A percentile compares a stretch with the other conserved stretches of the same genome.
phyloP scores from a whole-genome alignment of 345 rosid genomes.

The Trapa incisa region DNA sequence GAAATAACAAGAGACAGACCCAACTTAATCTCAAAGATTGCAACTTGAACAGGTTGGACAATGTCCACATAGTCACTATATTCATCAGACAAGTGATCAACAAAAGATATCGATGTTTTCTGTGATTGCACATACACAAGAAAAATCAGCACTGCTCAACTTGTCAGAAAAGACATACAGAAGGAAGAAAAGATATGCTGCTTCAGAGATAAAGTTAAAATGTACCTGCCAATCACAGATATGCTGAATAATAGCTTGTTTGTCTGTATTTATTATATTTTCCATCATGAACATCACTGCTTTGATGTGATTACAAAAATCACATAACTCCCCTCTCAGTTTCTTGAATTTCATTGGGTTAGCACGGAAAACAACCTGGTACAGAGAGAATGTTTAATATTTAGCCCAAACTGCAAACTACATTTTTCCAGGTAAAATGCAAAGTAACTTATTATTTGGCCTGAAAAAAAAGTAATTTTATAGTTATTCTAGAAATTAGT shows the following conservation, averaged over 20 bases:
- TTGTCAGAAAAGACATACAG: not conserved
- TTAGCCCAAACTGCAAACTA: not conserved
- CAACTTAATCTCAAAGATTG: constrained; percentile 78
- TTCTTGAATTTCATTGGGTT: constrained; percentile 49
- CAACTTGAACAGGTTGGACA: constrained; percentile 84
- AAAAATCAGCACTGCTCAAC: not conserved
- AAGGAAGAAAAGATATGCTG: not conserved
- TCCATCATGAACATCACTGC: constrained; percentile 29
- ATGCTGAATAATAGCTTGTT: constrained; percentile 38
- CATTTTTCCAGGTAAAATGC: not conserved
- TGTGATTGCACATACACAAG: constrained; percentile 23
- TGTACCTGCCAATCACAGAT: constrained; percentile 79
- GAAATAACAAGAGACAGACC: constrained; percentile 60
- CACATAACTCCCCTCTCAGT: constrained; percentile 50
- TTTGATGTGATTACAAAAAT: constrained; percentile 38
- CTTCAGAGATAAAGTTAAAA: not conserved
- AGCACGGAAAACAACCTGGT: constrained; percentile 71
- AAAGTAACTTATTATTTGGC: not conserved
- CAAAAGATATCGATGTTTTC: constrained; percentile 61
- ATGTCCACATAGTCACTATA: constrained; percentile 59
- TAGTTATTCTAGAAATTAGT: no score
- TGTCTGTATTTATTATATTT: constrained; percentile 28
- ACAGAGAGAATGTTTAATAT: constrained; percentile 4
- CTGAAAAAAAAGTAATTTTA: not conserved
- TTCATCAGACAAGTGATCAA: constrained; percentile 46